These are phyloP conservation scores for Pseudogymnoascus verrucosus DNA, from an alignment of 2,329 filamentous ascomycete genomes.

Conservation along the genomic window DNA sequence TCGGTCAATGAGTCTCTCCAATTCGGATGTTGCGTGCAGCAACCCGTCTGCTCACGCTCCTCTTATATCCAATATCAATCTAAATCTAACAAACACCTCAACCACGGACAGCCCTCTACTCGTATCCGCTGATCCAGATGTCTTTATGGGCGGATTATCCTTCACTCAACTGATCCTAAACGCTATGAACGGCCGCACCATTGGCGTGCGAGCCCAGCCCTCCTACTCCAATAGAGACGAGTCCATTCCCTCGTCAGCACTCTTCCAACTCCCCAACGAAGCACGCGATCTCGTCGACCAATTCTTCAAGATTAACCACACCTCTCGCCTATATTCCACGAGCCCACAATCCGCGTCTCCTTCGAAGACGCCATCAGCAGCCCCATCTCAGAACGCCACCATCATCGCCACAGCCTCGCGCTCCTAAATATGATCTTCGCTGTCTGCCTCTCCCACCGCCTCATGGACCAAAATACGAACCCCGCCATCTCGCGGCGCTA, in stretches of 20 bases:
- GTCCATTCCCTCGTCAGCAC: no score
- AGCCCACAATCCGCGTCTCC: background rate
- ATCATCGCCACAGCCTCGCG: background rate
- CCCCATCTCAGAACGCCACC: background rate
- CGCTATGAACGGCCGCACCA: slow-evolving; percentile 12
- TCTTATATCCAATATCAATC: no score
- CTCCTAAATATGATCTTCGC: slow-evolving; percentile 8
- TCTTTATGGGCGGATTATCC: no score
- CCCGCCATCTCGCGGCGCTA: no score
- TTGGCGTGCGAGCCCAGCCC: background rate
- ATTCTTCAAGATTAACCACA: background rate
- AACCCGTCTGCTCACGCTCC: no score
- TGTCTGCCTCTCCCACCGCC: background rate
- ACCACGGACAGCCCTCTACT: no score
- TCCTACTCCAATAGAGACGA: no score
- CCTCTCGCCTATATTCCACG: slow-evolving; percentile 1
- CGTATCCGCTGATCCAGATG: no score
- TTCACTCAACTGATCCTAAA: slow-evolving; percentile 15
- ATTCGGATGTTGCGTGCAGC: no score
- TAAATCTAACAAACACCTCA: no score
- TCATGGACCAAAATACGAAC: no score
- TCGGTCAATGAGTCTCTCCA: no score
- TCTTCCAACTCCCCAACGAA: background rate
- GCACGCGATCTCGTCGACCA: background rate
- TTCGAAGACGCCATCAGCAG: background rate